Percentiles rank a stretch among this genome's conserved stretches.
Evolutionary conservation across 176 grass and related monocot species (phyloP).

Genomic region (Carex scoparia): DNA sequence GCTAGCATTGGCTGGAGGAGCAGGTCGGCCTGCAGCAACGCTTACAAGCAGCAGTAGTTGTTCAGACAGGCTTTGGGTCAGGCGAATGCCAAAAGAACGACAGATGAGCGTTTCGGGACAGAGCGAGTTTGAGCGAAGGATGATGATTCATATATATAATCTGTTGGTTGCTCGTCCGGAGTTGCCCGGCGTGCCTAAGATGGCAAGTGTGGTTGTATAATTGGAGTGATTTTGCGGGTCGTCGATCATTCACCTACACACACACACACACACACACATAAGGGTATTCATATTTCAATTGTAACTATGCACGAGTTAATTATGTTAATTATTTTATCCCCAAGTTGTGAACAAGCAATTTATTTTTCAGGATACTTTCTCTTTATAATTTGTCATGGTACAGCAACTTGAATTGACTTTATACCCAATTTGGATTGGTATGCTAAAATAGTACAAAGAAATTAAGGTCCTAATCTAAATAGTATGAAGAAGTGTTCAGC

Average conservation of each 20-base stretch:
- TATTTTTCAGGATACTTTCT: too few species aligned
- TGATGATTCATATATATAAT: slow-evolving; percentile 54
- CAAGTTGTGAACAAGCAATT: not conserved
- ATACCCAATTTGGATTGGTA: too few species aligned
- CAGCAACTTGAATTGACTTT: too few species aligned
- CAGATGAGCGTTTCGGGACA: not conserved
- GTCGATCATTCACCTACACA: too few species aligned
- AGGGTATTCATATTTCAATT: too few species aligned
- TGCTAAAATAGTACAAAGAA: too few species aligned
- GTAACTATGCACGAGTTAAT: too few species aligned
- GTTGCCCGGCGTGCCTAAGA: slow-evolving; percentile 26
- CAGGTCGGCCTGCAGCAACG: slow-evolving; percentile 10
- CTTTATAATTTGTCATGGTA: too few species aligned
- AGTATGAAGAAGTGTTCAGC: too few species aligned
- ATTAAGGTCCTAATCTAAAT: too few species aligned
- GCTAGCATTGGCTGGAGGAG: slow-evolving; percentile 33
- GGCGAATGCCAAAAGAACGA: slow-evolving; percentile 32
- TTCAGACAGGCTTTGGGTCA: slow-evolving; percentile 24
- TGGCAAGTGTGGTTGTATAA: not conserved
- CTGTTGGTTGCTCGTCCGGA: slow-evolving; percentile 36
- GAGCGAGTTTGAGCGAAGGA: slow-evolving; percentile 44
- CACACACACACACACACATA: too few species aligned
- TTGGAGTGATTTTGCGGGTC: not conserved
- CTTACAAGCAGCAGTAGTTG: slow-evolving; percentile 23
- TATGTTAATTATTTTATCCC: too few species aligned